Evolutionary conservation across 2,329 filamentous ascomycete genomes (phyloP).

Genomic region (Xylaria hypoxylon): DNA sequence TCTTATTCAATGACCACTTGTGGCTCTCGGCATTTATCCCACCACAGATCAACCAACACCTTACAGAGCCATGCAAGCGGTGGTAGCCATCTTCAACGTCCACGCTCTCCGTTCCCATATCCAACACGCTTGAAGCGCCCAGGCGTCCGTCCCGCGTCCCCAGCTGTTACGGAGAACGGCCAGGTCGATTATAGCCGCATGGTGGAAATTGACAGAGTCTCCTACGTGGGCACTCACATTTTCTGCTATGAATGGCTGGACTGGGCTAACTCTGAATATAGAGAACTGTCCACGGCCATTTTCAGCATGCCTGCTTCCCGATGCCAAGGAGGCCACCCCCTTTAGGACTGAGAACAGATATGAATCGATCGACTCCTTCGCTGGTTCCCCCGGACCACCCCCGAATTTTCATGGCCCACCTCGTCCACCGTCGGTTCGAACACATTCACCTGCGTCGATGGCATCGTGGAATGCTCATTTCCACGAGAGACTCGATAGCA

Average conservation of each 20-base stretch:
- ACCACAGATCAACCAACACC: constrained; percentile 61
- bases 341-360: constrained; percentile 55
- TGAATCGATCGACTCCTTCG: constrained; percentile 57
- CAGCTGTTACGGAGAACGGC: constrained; percentile 61
- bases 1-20: constrained; percentile 68
- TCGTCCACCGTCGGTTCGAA: constrained; percentile 44
- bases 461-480: constrained; percentile 49
- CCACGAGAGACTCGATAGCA: constrained; percentile 51
- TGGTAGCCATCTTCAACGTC: constrained; percentile 59
- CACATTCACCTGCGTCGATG: constrained; percentile 54
- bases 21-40: constrained; percentile 59
- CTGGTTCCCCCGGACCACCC: constrained; percentile 47
- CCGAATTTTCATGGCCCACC: constrained; percentile 41
- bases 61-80: constrained; percentile 60
- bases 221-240: constrained; percentile 54
- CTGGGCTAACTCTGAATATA: constrained; percentile 45
- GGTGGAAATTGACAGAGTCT: constrained; percentile 62
- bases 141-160: constrained; percentile 62
- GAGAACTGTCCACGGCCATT: constrained; percentile 59
- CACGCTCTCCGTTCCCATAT: constrained; percentile 69
- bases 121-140: constrained; percentile 68
- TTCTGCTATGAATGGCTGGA: background rate
- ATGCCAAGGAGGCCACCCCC: constrained; percentile 54
- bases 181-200: constrained; percentile 63
- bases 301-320: constrained; percentile 54